These are phyloP conservation scores for Tuctoria greenei DNA, from an alignment of 176 grass and related monocot genomes.

Conservation along the genomic window DNA sequence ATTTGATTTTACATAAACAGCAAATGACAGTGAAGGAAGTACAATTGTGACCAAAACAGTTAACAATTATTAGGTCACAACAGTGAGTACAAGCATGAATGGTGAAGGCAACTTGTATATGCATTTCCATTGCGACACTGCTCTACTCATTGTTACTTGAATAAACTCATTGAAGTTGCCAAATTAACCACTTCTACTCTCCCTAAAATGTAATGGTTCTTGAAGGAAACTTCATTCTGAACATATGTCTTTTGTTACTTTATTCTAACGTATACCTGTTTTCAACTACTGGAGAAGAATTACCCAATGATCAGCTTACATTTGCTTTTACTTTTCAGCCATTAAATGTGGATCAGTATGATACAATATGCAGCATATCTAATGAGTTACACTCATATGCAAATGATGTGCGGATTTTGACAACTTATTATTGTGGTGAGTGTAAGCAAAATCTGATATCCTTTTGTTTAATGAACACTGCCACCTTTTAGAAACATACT, in stretches of 20 bases:
- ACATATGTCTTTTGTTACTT: not conserved
- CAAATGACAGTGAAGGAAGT: not conserved
- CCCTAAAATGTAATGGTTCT: slow-evolving; percentile 11
- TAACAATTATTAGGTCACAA: slow-evolving; percentile 1
- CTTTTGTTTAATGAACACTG: not conserved
- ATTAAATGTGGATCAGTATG: slow-evolving; percentile 83
- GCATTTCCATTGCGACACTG: not conserved
- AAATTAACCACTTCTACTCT: not conserved
- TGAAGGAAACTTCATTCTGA: slow-evolving; percentile 13
- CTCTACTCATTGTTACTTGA: slow-evolving; percentile 8
- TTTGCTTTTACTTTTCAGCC: slow-evolving; percentile 70
- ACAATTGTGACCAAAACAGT: not conserved
- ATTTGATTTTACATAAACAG: not conserved
- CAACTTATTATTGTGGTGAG: slow-evolving; percentile 94
- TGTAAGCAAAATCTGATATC: slow-evolving; percentile 13
- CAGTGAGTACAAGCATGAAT: not conserved
- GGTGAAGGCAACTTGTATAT: slow-evolving; percentile 9
- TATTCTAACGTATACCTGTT: not conserved
- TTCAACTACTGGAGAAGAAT: slow-evolving; percentile 8
- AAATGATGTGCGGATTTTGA: slow-evolving; percentile 82
- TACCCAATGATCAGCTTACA: slow-evolving; percentile 22
- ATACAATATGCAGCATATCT: slow-evolving; percentile 84
- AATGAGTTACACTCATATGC: slow-evolving; percentile 79
- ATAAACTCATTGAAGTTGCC: slow-evolving; percentile 6
- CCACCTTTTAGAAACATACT: not conserved